A percentile compares a stretch with the other conserved stretches of the same genome.
Conservation (phyloP, 257 asterid species). For the Capsicum chinense region DNA sequence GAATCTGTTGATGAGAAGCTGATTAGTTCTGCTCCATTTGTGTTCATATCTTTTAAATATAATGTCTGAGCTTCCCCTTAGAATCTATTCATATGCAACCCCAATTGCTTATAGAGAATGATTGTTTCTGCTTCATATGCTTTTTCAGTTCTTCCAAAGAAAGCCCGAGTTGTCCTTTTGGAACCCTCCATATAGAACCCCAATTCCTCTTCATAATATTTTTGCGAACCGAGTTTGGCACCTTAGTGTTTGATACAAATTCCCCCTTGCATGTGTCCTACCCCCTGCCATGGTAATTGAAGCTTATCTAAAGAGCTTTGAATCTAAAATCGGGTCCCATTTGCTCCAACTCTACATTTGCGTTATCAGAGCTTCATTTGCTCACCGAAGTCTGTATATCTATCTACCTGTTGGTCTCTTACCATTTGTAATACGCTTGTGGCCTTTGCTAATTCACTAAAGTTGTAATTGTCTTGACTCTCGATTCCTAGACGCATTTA, state of each 20-base stretch:
- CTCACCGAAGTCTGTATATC: background rate
- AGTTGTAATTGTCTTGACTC: background rate
- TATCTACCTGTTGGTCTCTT: slow-evolving; percentile 9
- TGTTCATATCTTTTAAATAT: background rate
- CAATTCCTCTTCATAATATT: background rate
- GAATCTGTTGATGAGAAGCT: background rate
- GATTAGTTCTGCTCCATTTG: background rate
- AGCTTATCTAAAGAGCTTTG: background rate
- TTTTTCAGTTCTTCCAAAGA: background rate
- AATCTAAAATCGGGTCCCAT: background rate
- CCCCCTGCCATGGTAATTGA: background rate
- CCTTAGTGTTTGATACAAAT: background rate
- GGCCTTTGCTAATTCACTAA: background rate
- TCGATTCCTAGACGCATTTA: background rate
- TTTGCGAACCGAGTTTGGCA: background rate
- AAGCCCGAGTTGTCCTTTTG: background rate
- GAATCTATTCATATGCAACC: background rate
- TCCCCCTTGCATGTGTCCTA: background rate
- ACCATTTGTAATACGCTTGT: slow-evolving; percentile 13
- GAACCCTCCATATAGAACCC: background rate
- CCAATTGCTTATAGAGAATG: background rate
- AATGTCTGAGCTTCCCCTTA: background rate
- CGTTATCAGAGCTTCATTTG: background rate
- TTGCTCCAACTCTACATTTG: background rate
- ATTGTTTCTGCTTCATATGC: slow-evolving; percentile 1